phyloP scores from a whole-genome alignment of 116 monocot genomes.

The Cymodocea nodosa region DNA sequence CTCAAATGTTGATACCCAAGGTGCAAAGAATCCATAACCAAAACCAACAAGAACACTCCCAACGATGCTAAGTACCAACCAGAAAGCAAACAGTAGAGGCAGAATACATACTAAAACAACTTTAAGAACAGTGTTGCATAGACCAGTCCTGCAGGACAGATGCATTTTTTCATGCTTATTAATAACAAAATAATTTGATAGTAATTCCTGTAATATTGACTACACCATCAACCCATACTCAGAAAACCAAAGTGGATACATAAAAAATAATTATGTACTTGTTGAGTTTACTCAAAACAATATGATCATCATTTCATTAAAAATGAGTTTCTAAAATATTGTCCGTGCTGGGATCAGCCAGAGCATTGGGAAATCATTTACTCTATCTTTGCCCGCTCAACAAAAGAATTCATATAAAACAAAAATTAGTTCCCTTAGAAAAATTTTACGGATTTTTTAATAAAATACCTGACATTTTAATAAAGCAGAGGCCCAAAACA shows the following conservation, averaged over 20 bases:
- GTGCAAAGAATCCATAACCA: slow-evolving; percentile 77
- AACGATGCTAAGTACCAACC: slow-evolving; percentile 47
- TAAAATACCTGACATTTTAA: too few relatives aligned
- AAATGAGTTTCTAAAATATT: background rate
- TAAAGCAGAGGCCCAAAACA: too few relatives aligned
- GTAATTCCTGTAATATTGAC: too few relatives aligned
- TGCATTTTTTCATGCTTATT: background rate
- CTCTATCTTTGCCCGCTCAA: too few relatives aligned
- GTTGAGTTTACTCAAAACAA: background rate
- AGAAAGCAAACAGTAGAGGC: slow-evolving; percentile 49
- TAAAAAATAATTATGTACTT: background rate
- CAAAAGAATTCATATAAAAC: too few relatives aligned
- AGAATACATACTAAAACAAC: slow-evolving; percentile 44
- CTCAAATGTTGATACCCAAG: slow-evolving; percentile 90
- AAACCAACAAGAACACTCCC: slow-evolving; percentile 68
- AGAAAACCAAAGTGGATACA: background rate
- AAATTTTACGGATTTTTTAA: too few relatives aligned
- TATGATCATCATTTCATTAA: background rate
- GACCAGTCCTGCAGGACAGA: slow-evolving; percentile 44
- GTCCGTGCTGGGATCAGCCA: background rate
- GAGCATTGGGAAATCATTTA: too few relatives aligned
- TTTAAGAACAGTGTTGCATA: slow-evolving; percentile 48
- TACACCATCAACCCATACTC: background rate
- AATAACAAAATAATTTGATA: too few relatives aligned
- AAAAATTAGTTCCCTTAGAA: too few relatives aligned